Evolutionary conservation across 257 asterid species (phyloP).

Genomic region (Ilex asprella): DNA sequence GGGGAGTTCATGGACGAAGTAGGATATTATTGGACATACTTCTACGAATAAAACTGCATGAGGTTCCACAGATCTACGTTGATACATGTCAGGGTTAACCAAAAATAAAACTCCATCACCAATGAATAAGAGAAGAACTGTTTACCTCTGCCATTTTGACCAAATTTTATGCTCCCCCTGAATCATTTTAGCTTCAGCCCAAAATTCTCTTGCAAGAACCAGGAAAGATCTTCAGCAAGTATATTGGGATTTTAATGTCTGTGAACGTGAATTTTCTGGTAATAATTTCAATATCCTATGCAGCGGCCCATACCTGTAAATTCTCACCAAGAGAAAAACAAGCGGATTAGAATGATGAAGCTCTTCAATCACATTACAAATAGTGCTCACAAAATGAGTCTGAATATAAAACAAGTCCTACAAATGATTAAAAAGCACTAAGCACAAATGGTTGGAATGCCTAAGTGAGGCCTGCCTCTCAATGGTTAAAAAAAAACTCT

Average conservation of each 20-base stretch:
- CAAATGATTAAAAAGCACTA: too few species aligned
- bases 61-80: background rate
- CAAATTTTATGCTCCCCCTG: slow-evolving; percentile 1
- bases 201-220: slow-evolving; percentile 52
- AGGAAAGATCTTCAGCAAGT: slow-evolving; percentile 67
- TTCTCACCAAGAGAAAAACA: background rate
- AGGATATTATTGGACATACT: too few species aligned
- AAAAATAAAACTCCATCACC: slow-evolving; percentile 1
- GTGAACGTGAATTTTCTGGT: too few species aligned
- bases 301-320: slow-evolving; percentile 67
- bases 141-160: slow-evolving; percentile 22
- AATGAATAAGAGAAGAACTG: background rate
- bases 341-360: background rate
- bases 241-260: slow-evolving; percentile 33
- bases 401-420: background rate
- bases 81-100: background rate
- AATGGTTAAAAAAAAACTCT: background rate
- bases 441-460: background rate
- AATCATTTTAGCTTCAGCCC: slow-evolving; percentile 20
- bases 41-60: background rate
- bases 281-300: slow-evolving; percentile 31
- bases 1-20: too few species aligned
- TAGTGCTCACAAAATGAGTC: background rate
- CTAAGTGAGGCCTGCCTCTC: background rate
- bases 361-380: too few species aligned